phyloP scores from a whole-genome alignment of 192 early-diverging fungal genomes.

The Backusella luteola region DNA sequence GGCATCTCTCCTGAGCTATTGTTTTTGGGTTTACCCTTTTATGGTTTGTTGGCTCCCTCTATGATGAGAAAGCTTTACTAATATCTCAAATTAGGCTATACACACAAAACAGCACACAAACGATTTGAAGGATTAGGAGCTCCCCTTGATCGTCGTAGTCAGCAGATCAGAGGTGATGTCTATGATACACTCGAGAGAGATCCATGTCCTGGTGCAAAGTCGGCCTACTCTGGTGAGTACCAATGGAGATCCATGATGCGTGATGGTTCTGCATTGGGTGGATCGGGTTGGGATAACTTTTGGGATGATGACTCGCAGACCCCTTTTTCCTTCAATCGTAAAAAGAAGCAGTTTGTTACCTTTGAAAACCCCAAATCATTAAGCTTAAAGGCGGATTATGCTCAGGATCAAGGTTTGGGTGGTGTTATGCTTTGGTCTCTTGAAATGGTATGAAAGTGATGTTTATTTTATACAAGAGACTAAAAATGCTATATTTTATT shows the following conservation, averaged over 20 bases:
- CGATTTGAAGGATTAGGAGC: background rate
- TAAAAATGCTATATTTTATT: background rate
- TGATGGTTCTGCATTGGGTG: slow-evolving; percentile 1
- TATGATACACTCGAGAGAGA: slow-evolving; percentile 23
- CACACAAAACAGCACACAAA: background rate
- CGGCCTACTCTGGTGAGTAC: slow-evolving; percentile 27
- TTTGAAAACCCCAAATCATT: slow-evolving; percentile 64
- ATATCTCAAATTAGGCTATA: background rate
- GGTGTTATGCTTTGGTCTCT: slow-evolving; percentile 65
- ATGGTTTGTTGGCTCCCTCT: slow-evolving; percentile 18
- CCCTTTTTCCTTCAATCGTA: slow-evolving; percentile 62
- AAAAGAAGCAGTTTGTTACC: slow-evolving; percentile 58
- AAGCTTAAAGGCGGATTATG: slow-evolving; percentile 57
- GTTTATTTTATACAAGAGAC: background rate
- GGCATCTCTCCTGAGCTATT: slow-evolving; percentile 35
- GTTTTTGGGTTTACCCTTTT: slow-evolving; percentile 44
- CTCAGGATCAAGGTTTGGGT: slow-evolving; percentile 46
- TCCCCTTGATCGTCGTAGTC: background rate
- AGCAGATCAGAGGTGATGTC: slow-evolving; percentile 33
- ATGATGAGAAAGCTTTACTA: background rate
- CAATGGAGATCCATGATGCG: slow-evolving; percentile 27
- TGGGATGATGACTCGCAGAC: slow-evolving; percentile 75
- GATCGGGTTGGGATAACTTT: slow-evolving; percentile 49
- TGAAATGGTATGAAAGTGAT: slow-evolving; percentile 29
- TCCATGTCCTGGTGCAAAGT: slow-evolving; percentile 25